Evolutionary conservation across 2,329 filamentous ascomycete species (phyloP), one percentile per base, ranked within the genome.

Genomic region (Pseudocercospora crystallina): DNA sequence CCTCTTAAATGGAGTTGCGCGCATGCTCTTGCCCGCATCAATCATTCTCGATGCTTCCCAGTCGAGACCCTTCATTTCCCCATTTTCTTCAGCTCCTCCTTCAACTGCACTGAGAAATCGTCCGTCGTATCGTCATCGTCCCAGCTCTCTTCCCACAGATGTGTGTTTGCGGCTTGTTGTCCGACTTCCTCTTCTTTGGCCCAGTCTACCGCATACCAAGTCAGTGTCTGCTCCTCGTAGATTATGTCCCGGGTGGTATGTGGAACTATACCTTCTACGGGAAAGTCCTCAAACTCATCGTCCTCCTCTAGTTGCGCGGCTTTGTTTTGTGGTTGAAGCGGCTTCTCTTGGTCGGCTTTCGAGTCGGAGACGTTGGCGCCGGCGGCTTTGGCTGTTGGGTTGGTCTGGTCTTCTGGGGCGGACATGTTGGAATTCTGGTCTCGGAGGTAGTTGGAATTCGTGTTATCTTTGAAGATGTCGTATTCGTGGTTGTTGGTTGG

Each of bases 61-160:
- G 20, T 26, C 7, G 20, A 35, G 33, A 14, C 33, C 54, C 54
- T 57, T 79, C 35, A 84, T 81, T 70, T 58, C 14, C 94, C 89
- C 66, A 96, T 89, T 76, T 96, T 96, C 80, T 95, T 95, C 59
- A 96, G 76, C 72, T 97, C 92, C 73, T 96, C 89, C 75, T 90
- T 95, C 67, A 99, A 76, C 77, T 97, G 92, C 66, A 88, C 83
- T 10, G 90, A 94, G 71, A 99, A 99, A 67, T 99, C 94, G 69
- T 99, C 94, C 65, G 82, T 94, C 60, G 90, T 94, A 74, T 97
- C 94, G 70, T 97, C 92, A 67, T 99, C 94, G 69, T 99, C 94
- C 94, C 94, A 99, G 79, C 90, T 96, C 80, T 99, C 94, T 74
- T 99, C 94, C 94, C 94, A 99, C 47, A 99, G 78, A 76, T 97